phyloP scores from a whole-genome alignment of 495 filamentous ascomycete species.

The Neurospora tetrasperma region DNA sequence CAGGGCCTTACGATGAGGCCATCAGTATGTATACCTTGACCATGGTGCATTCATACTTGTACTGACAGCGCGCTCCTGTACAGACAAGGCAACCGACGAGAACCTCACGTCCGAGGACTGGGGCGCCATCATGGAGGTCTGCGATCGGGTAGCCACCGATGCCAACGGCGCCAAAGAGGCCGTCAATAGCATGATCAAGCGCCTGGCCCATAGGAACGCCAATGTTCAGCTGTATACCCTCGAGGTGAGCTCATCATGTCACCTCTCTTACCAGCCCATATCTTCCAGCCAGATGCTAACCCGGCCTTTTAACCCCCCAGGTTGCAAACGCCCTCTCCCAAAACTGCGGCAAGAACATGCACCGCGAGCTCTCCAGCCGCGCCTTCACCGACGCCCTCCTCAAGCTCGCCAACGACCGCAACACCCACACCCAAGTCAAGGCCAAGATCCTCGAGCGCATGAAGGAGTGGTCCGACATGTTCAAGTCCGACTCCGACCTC shows the following conservation, averaged over 20 bases:
- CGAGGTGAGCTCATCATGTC: constrained; percentile 48
- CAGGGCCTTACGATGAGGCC: constrained; percentile 40
- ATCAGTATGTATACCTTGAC: constrained; percentile 30
- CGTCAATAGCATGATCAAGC: constrained; percentile 88
- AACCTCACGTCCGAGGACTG: constrained; percentile 97
- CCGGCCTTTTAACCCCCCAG: constrained; percentile 19
- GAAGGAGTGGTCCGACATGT: constrained; percentile 94
- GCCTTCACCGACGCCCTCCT: constrained; percentile 94
- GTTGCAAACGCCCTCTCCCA: constrained; percentile 90
- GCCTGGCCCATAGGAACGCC: constrained; percentile 91
- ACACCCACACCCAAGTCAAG: constrained; percentile 94
- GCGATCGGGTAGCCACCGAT: constrained; percentile 68
- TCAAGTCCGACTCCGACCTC: constrained; percentile 77
- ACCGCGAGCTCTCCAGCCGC: constrained; percentile 84
- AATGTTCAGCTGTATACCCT: constrained; percentile 99
- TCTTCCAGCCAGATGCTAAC: not conserved
- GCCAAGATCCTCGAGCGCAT: constrained; percentile 93
- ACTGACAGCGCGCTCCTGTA: constrained; percentile 2
- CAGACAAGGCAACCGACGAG: constrained; percentile 97
- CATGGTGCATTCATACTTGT: not conserved
- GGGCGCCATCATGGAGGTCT: constrained; percentile 97
- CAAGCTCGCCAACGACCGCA: constrained; percentile 83
- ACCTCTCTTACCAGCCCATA: not conserved
- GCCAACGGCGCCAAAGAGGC: constrained; percentile 72
- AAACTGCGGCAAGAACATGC: constrained; percentile 86